A percentile compares a stretch with the other conserved stretches of the same genome.
phyloP scores from a whole-genome alignment of 441 rosid species.

The Bocquillonia castaneifolia region DNA sequence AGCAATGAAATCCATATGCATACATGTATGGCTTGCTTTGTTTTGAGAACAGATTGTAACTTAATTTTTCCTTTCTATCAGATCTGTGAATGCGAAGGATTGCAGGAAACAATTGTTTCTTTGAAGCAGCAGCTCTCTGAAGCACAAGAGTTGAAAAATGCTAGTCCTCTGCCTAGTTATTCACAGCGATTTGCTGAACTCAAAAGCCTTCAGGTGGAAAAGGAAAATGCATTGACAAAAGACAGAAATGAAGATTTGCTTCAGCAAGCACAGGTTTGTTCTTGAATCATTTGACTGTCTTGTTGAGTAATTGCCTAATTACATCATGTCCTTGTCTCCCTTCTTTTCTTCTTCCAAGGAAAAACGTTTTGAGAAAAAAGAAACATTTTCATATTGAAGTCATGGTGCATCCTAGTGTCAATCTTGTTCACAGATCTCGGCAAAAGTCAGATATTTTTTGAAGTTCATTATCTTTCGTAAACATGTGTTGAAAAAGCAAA shows the following conservation, averaged over 20 bases:
- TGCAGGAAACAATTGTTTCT: constrained; percentile 63
- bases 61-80: constrained; percentile 32
- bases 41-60: constrained; percentile 26
- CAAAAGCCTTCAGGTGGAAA: constrained; percentile 30
- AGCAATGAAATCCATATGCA: neutral
- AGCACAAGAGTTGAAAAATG: constrained; percentile 45
- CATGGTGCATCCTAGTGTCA: neutral
- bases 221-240: constrained; percentile 30
- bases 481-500: neutral
- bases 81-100: constrained; percentile 68
- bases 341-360: neutral
- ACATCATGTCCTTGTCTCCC: neutral
- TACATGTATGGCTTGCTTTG: neutral
- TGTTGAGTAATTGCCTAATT: constrained; percentile 4
- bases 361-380: neutral
- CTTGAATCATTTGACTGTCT: constrained; percentile 12
- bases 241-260: constrained; percentile 36
- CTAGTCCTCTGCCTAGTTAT: constrained; percentile 32
- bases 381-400: neutral
- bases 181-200: constrained; percentile 40
- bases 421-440: neutral
- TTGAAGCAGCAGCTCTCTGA: constrained; percentile 79
- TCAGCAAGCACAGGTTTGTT: constrained; percentile 53
- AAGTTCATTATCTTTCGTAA: constrained; percentile 1
- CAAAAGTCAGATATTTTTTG: neutral